phyloP scores from a whole-genome alignment of 495 filamentous ascomycete species.

The Cudoniella acicularis region DNA sequence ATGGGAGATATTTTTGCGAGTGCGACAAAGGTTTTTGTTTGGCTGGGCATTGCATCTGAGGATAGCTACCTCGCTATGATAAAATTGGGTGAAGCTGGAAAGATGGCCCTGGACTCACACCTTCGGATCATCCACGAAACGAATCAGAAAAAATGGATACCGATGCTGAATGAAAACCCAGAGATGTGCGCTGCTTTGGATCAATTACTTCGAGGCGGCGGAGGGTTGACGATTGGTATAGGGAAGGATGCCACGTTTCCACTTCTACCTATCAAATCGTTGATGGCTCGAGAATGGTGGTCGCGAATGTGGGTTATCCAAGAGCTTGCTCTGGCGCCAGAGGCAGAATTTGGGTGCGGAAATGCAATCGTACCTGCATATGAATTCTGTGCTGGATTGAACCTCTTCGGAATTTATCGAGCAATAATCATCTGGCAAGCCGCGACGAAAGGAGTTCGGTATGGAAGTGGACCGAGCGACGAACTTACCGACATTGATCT shows the following conservation, averaged over 20 bases:
- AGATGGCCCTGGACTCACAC: neutral
- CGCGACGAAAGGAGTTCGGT: neutral
- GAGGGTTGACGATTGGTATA: neutral
- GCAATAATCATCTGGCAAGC: neutral
- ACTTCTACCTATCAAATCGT: neutral
- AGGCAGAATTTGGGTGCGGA: neutral
- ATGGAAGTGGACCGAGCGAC: neutral
- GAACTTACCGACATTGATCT: neutral
- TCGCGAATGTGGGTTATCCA: neutral
- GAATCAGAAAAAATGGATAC: neutral
- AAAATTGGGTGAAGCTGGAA: neutral
- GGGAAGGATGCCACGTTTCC: neutral
- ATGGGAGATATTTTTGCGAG: constrained; percentile 29
- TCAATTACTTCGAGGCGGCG: neutral
- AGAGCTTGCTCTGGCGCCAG: neutral
- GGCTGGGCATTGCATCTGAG: constrained; percentile 25
- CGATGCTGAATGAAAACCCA: neutral
- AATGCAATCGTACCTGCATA: neutral
- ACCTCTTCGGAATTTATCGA: neutral
- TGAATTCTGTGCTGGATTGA: neutral
- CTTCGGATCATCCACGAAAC: neutral
- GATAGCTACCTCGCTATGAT: constrained; percentile 1
- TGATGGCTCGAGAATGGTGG: neutral
- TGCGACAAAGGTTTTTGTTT: constrained; percentile 22
- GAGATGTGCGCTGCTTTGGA: neutral